Evolutionary conservation across 805 yeast species (phyloP).

Genomic region (Teunomyces kruisii): DNA sequence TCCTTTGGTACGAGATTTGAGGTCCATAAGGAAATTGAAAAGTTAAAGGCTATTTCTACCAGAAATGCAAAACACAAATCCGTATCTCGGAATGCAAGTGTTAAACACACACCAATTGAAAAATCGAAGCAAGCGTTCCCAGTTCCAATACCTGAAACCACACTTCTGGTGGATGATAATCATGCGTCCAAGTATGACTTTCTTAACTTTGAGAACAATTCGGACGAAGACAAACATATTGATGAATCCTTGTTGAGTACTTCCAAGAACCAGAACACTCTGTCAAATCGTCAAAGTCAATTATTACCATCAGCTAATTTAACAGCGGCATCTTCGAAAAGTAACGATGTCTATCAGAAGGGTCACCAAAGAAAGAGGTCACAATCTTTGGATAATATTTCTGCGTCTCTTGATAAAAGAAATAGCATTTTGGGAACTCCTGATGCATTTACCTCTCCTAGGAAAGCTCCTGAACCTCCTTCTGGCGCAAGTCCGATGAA

Average conservation of each 20-base stretch:
- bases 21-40: slow-evolving; percentile 83
- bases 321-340: slow-evolving; percentile 2
- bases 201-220: slow-evolving; percentile 13
- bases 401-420: slow-evolving; percentile 8
- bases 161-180: background rate
- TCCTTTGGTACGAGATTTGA: slow-evolving; percentile 96
- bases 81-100: slow-evolving; percentile 10
- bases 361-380: slow-evolving; percentile 50
- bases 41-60: slow-evolving; percentile 39
- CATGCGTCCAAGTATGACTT: background rate
- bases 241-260: slow-evolving; percentile 11
- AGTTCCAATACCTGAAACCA: background rate
- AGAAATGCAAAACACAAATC: slow-evolving; percentile 13
- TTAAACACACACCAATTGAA: background rate
- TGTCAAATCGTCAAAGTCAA: slow-evolving; percentile 1
- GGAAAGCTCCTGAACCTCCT: slow-evolving; percentile 74
- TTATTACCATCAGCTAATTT: slow-evolving; percentile 10
- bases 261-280: background rate
- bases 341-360: slow-evolving; percentile 1
- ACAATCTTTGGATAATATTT: slow-evolving; percentile 49
- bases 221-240: slow-evolving; percentile 13
- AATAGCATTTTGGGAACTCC: slow-evolving; percentile 19
- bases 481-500: slow-evolving; percentile 30
- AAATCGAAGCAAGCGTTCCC: background rate
- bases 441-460: slow-evolving; percentile 57